Evolutionary conservation across 352 stramenopile species (phyloP).

Genomic region (Phytophthora brassicae): DNA sequence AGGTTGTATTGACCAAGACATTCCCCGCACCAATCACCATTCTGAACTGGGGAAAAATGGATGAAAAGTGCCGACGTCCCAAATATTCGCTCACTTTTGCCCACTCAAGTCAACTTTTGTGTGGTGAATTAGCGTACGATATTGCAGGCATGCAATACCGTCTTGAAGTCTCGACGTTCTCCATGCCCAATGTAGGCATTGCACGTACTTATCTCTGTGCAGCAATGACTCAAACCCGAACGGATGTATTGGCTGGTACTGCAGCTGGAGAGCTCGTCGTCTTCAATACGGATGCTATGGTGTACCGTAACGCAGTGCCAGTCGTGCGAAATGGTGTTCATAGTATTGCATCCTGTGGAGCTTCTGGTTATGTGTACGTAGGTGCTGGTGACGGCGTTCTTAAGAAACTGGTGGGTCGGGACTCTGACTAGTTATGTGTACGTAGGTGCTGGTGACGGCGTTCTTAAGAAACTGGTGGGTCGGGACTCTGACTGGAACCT

Average conservation of each 20-base stretch:
- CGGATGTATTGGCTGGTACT: constrained; percentile 63
- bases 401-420: constrained; percentile 77
- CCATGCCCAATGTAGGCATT: constrained; percentile 74
- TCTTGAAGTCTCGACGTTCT: constrained; percentile 63
- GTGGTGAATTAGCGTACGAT: constrained; percentile 69
- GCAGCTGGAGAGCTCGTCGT: constrained; percentile 85
- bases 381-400: constrained; percentile 86
- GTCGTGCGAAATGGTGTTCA: constrained; percentile 77
- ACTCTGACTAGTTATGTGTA: constrained; percentile 89
- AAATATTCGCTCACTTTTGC: constrained; percentile 74
- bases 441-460: constrained; percentile 83
- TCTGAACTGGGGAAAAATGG: constrained; percentile 66
- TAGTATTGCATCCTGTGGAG: constrained; percentile 63
- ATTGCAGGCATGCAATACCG: constrained; percentile 80
- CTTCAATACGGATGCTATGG: constrained; percentile 70
- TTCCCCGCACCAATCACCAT: constrained; percentile 68
- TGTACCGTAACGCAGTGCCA: constrained; percentile 65
- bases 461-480: constrained; percentile 84
- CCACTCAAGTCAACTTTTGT: constrained; percentile 64
- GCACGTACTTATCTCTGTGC: constrained; percentile 71
- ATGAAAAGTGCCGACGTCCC: constrained; percentile 65
- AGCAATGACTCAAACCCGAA: constrained; percentile 53
- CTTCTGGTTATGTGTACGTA: constrained; percentile 72
- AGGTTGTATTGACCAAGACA: constrained; percentile 66
- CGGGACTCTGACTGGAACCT: constrained; percentile 83